These are phyloP conservation scores for Taiozyma sp. DNA, from an alignment of 1,139 yeast species.

Conservation along the genomic window DNA sequence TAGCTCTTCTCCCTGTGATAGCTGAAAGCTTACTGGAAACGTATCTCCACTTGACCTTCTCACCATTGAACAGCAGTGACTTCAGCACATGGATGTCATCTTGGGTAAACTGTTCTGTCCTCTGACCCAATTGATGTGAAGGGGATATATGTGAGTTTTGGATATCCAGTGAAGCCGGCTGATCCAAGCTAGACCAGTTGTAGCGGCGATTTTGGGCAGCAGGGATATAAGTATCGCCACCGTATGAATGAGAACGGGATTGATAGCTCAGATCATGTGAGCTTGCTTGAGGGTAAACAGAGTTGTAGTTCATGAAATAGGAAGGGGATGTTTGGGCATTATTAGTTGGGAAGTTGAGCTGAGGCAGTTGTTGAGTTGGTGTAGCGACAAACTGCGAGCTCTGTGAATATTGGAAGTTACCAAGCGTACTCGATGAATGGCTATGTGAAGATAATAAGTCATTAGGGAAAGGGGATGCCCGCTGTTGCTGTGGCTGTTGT, in stretches of 20 bases:
- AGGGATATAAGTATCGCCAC: slow-evolving; percentile 4
- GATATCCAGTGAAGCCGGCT: slow-evolving; percentile 1
- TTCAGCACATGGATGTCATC: slow-evolving; percentile 32
- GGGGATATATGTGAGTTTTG: neutral
- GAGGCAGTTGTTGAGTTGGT: slow-evolving; percentile 8
- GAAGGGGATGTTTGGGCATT: slow-evolving; percentile 1
- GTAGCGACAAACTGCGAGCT: neutral
- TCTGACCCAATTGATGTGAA: slow-evolving; percentile 1
- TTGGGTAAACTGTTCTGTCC: slow-evolving; percentile 12
- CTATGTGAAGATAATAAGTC: neutral
- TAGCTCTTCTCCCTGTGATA: slow-evolving; percentile 28
- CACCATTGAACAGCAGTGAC: slow-evolving; percentile 33
- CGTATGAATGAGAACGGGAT: slow-evolving; percentile 8
- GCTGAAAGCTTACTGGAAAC: slow-evolving; percentile 27
- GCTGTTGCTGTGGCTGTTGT: neutral
- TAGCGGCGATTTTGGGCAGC: neutral
- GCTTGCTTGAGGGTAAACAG: neutral
- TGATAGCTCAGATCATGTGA: slow-evolving; percentile 1
- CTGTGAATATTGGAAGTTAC: neutral
- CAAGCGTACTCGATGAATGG: neutral
- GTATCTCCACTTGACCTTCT: slow-evolving; percentile 38
- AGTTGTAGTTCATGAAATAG: neutral
- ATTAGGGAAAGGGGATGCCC: neutral
- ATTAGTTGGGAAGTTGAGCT: slow-evolving; percentile 8
- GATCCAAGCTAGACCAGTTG: slow-evolving; percentile 1